These are phyloP conservation scores for Protomyces arabidopsidicola DNA, from an alignment of 1,139 yeast genomes.

Conservation along the genomic window DNA sequence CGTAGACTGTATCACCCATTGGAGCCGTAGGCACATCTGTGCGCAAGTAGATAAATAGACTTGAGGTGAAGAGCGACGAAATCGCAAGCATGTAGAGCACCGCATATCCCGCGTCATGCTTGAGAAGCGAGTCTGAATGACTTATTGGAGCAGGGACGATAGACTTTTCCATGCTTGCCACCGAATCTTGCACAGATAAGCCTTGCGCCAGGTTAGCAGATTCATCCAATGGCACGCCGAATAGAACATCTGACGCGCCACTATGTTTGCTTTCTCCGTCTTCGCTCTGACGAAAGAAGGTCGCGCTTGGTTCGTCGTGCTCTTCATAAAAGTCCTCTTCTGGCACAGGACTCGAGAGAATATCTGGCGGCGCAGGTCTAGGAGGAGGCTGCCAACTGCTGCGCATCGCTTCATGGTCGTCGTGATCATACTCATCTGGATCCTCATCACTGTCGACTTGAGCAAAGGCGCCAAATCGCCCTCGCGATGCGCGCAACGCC, in stretches of 20 bases:
- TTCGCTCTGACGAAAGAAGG: background rate
- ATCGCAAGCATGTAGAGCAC: conserved; percentile 37
- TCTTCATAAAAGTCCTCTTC: background rate
- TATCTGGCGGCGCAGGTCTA: background rate
- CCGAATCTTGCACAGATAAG: background rate
- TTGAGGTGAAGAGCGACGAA: conserved; percentile 40
- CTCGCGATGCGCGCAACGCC: conserved; percentile 23
- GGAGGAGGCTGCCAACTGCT: conserved; percentile 20
- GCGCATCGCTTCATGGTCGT: conserved; percentile 22
- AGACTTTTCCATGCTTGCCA: background rate
- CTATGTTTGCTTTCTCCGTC: background rate
- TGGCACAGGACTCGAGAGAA: background rate
- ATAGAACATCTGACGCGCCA: conserved; percentile 13
- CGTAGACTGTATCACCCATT: conserved; percentile 40
- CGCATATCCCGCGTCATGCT: conserved; percentile 39
- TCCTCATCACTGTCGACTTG: conserved; percentile 7
- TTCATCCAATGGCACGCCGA: conserved; percentile 6
- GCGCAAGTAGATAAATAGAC: conserved; percentile 39
- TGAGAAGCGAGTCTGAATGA: conserved; percentile 31
- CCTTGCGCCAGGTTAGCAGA: background rate
- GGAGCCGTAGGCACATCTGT: conserved; percentile 36
- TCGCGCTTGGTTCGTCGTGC: background rate
- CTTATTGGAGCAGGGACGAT: conserved; percentile 28
- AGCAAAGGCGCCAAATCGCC: conserved; percentile 9
- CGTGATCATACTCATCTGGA: conserved; percentile 4